Evolutionary conservation across 2,329 filamentous ascomycete genomes (phyloP), one percentile per base, ranked within the genome.

Genomic region (Harringtonia lauricola): DNA sequence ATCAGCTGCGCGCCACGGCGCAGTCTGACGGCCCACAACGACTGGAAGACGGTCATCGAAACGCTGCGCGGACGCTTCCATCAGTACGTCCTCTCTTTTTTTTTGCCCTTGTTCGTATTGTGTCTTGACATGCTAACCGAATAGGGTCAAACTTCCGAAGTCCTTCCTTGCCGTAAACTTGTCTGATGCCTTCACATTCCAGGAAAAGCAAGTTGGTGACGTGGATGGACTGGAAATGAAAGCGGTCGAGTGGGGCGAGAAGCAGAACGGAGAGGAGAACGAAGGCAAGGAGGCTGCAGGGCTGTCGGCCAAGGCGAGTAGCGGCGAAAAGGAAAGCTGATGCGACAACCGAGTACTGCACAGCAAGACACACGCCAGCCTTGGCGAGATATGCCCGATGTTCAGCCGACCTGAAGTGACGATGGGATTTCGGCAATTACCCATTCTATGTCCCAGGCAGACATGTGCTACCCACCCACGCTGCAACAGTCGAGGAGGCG

Each of bases 21-120:
- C 49, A 94, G 86, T 58, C 67, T 98, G 55, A 96, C 90, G 3
- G 77, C 86, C 3, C 94, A 98, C 64, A 80, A 81, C 31, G 86
- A 98, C 61, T 98, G 92, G 90, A 90, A 94, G 64, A 79, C 90
- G 55, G 86, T 98, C n/a, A 86, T 98, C 52, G 89, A 95, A 64
- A 96, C 89, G 2, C 68, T 98, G 50, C 79, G 89, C 52, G 90
- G 86, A 40, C 96, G 95, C 57, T 96, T 98, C 58, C 86, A 95
- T 58, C 88, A 88, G 84, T 90, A 72, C 67, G 83, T 71, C 3
- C 14, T 33, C 17, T 39, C 21, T 39, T 30, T 21, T 18, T 18
- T 10, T 18, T 28, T 42, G 35, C 45, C 38, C 31, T 8, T 30
- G n/a, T 4, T 9, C 10, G 6, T 18, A 8, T 38, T 33, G 12